Conservation (phyloP, 202 grass and related monocot species). For the Musa balbisiana region DNA sequence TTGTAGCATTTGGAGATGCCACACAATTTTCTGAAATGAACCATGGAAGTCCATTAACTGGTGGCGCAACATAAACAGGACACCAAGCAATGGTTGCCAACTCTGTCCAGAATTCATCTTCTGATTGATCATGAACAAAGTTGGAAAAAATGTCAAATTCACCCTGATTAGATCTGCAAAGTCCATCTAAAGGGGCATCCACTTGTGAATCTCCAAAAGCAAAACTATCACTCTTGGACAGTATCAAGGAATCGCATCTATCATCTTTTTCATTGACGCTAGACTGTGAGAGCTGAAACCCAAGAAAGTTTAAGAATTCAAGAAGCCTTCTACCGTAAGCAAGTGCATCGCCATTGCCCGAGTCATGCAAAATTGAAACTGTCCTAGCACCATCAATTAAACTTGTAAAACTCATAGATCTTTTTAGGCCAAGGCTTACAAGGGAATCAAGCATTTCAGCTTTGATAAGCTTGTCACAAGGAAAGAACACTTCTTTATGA, state of each 20-base stretch:
- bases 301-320: slow-evolving; percentile 65
- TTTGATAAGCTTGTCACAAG: slow-evolving; percentile 58
- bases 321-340: slow-evolving; percentile 49
- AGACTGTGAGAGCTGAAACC: slow-evolving; percentile 48
- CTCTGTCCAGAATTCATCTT: slow-evolving; percentile 91
- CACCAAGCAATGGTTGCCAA: slow-evolving; percentile 81
- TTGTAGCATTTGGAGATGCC: slow-evolving; percentile 68
- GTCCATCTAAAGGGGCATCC: slow-evolving; percentile 34
- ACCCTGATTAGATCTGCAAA: slow-evolving; percentile 31
- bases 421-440: slow-evolving; percentile 77
- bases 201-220: slow-evolving; percentile 26
- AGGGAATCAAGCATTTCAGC: slow-evolving; percentile 71
- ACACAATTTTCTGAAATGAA: slow-evolving; percentile 56
- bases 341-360: slow-evolving; percentile 43
- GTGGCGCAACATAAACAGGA: slow-evolving; percentile 61
- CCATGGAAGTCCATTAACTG: slow-evolving; percentile 80
- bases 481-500: slow-evolving; percentile 95
- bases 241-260: slow-evolving; percentile 26
- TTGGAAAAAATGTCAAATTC: slow-evolving; percentile 46
- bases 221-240: slow-evolving; percentile 21
- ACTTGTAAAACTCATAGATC: slow-evolving; percentile 56
- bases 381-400: slow-evolving; percentile 88
- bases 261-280: slow-evolving; percentile 21
- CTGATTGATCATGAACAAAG: slow-evolving; percentile 70
- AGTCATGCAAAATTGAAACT: slow-evolving; percentile 61